A percentile compares a stretch with the other conserved stretches of the same genome.
Conservation (phyloP, 2,329 filamentous ascomycete genomes). For the Periconia macrospinosa region DNA sequence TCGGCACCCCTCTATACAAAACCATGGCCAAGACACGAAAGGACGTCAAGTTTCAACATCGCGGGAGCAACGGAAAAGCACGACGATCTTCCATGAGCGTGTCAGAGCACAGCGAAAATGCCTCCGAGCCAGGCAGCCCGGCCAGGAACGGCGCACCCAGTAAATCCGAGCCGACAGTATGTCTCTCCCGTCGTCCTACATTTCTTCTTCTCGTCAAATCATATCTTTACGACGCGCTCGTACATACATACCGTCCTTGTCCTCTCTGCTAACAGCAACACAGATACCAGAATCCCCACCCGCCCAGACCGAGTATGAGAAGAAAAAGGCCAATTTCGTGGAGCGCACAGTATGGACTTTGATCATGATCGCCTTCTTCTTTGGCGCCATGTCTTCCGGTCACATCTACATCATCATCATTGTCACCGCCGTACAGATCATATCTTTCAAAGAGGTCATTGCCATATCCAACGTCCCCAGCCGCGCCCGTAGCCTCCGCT, state of each 20-base stretch:
- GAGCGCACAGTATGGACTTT: conserved; percentile 97
- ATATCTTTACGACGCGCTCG: too few species aligned
- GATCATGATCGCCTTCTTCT: conserved; percentile 95
- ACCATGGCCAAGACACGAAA: conserved; percentile 51
- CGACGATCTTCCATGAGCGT: conserved; percentile 69
- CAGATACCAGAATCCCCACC: conserved; percentile 42
- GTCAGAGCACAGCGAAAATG: conserved; percentile 68
- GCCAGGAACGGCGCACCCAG: conserved; percentile 43
- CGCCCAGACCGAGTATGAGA: conserved; percentile 77
- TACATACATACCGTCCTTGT: too few species aligned
- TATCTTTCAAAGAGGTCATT: conserved; percentile 99
- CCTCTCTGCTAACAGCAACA: conserved; percentile 19
- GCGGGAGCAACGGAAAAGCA: conserved; percentile 52
- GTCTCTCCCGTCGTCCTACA: neutral
- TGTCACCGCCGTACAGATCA: conserved; percentile 90
- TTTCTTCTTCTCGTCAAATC: too few species aligned
- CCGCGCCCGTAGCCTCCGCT: conserved; percentile 83
- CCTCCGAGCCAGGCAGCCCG: conserved; percentile 56
- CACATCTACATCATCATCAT: conserved; percentile 97
- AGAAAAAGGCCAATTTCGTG: conserved; percentile 98
- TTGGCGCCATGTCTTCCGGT: conserved; percentile 87
- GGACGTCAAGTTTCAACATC: conserved; percentile 63
- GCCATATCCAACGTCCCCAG: conserved; percentile 95
- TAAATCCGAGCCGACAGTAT: conserved; percentile 18
- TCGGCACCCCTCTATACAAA: neutral